Base-by-base conservation (phyloP, 1,284 basidiomycete genomes). In the Papiliotrema terrestris region DNA sequence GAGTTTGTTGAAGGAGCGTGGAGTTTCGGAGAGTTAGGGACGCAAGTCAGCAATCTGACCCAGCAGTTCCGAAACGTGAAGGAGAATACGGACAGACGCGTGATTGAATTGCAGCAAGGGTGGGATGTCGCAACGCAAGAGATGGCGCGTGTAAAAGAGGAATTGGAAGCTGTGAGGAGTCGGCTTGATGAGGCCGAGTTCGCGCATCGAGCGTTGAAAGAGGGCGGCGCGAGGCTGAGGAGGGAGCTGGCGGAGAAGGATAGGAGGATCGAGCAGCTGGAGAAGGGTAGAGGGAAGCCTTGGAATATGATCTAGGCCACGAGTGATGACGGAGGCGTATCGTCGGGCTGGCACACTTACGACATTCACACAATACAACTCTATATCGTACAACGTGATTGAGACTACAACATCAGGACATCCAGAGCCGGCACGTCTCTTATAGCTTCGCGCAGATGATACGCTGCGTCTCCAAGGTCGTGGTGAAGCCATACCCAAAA, bases 151-250 rank as follows among this genome's bases (percentile, higher is more conserved):
- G 50, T 23, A 17, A 52, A 45, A 23, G 50, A 20, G 20, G 54
- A 56, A 25, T 50, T 41, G 39, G 44, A 23, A n/a, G 52, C 36
- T 13, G 41, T 49, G 57, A 45, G 48, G 44, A 17, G 32, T 23
- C 19, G 45, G 26, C 39, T 55, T 29, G 59, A 61, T 35, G 56
- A 61, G 41, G 54, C 53, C 8, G 59, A 61, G 42, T 61, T 61
- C 39, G 51, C 54, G 14, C 59, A 61, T 35, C 22, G 43, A 42
- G 53, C 59, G 1, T 35, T 61, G 43, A 58, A 56, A 44, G 60
- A 61, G 39, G 55, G 56, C 32, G 57, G 60, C n/a, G 57, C 54
- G 44, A 59, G 52, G 45, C 43, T 58, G 51, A 44, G 25, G 38
- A 46, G 48, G 26, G 59, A 61, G 45, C 23, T 61, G 35, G 56